Base-by-base conservation (phyloP, 2,329 filamentous ascomycete genomes). In the Coniosporium tulheliwenetii region DNA sequence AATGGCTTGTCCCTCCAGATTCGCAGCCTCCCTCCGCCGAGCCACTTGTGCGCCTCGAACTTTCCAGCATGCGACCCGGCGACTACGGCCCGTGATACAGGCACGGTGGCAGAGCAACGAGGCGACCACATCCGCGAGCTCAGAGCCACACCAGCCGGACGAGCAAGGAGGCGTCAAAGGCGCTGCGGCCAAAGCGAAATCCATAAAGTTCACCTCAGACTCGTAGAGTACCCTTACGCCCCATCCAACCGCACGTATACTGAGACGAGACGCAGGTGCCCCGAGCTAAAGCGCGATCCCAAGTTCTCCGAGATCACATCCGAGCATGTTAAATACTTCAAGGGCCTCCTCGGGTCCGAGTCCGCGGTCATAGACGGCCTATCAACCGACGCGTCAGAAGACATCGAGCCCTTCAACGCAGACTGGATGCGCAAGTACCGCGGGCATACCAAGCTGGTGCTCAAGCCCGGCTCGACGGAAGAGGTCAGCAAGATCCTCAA, bases 391-490 rank as follows among this genome's bases (percentile, higher is more conserved):
- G 77, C 77, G 10, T 65, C 70, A 2, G 82, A 84, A 52, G 91
- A 96, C 56, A 71, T 96, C 48, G 85, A 91, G 57, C 75, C 83
- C 7, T 98, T 86, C 71, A 98, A 98, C 63, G 77, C 79, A 57
- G 91, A 98, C 65, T 98, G 93, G 91, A 95, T 98, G 87, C 80
- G 84, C 62, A 98, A 98, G 65, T 98, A 94, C 67, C 79, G 84
- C 45, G 93, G 91, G 29, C 86, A 95, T 62, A 78, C 84, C 45
- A 77, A 79, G 54, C 67, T 98, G 19, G 86, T 96, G 4, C 66
- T 98, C 46, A 93, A 86, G 64, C 91, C 91, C 9, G 75, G 72
- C 39, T 81, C 76, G 12, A 89, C 85, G 0, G 79, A 89, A 52
- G 81, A 98, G 62, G 84, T 96, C 52, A 93, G 85, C 73, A 74